Base-by-base conservation (phyloP, 306 rosid genomes). In the Purshia tridentata region DNA sequence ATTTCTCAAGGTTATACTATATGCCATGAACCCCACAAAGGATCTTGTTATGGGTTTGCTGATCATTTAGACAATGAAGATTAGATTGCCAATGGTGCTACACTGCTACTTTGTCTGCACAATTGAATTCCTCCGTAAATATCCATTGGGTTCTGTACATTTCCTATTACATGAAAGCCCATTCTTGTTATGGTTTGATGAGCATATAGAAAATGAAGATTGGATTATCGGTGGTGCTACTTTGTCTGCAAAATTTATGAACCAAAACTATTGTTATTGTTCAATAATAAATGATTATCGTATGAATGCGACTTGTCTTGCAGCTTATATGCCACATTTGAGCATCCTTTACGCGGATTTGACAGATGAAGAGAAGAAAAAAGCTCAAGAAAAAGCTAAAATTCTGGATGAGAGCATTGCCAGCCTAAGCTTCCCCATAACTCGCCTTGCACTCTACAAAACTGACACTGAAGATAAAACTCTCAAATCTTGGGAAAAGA, bases 301-400 rank as follows among this genome's bases (percentile, higher is more conserved):
- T 8, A 44, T 71, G 40, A 4, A 6, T 37, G 11, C 6, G 39
- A 16, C 5, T 42, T 65, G 29, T 57, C 9, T 57, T 78, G 82
- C 89, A 92, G 96, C 92, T 44, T 93, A 89, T 74, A 85, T 89
- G 88, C 98, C 94, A 2, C 98, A 91, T 81, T 42, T 93, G 82
- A 91, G 98, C 85, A 74, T 93, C 50, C 84, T 93, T 4, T 93
- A 93, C 70, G 85, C 67, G 19, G 88, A 91, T 69, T 75, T 93
- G 58, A 78, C 81, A 7, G 91, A 89, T 0, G 92, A 91, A n/a
- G 92, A 86, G 85, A 93, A 88, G 92, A 84, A 68, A 58, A 79
- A 73, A 75, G 96, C 94, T 46, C 65, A 63, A 75, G 90, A 86
- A 65, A 89, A 74, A 72, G 88, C 86, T 40, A 81, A 76, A 23